Conservation (phyloP, 495 filamentous ascomycete genomes). For the Trichodelitschia bisporula region DNA sequence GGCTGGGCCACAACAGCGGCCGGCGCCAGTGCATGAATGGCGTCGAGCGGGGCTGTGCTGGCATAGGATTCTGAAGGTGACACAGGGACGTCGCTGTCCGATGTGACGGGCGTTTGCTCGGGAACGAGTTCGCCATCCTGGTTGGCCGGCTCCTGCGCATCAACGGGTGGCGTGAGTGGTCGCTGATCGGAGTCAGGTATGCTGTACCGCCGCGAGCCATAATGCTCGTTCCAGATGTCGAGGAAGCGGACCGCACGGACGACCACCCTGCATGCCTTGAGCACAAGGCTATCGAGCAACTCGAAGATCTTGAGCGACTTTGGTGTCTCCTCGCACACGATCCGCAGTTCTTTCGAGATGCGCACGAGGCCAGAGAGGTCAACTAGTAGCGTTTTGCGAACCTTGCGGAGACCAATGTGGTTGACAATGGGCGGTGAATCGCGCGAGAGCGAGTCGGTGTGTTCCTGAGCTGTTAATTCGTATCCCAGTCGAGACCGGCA, state of each 20-base stretch:
- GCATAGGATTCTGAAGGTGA: not conserved
- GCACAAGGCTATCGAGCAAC: constrained; percentile 71
- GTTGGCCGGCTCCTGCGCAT: constrained; percentile 6
- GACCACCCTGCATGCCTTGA: constrained; percentile 87
- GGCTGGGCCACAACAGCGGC: constrained; percentile 8
- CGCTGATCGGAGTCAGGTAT: constrained; percentile 12
- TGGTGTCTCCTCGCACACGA: constrained; percentile 24
- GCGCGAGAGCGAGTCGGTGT: constrained; percentile 62
- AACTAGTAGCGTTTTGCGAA: constrained; percentile 64
- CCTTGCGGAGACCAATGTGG: constrained; percentile 51
- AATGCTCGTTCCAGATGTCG: constrained; percentile 71
- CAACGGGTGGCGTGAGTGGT: constrained; percentile 44
- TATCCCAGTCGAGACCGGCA: not conserved
- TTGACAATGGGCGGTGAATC: constrained; percentile 49
- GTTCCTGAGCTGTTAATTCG: constrained; percentile 31
- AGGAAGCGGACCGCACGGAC: constrained; percentile 74
- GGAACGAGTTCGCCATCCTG: constrained; percentile 3
- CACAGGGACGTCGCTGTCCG: not conserved
- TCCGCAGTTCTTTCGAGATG: constrained; percentile 58
- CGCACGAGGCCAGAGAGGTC: constrained; percentile 80
- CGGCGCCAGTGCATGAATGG: constrained; percentile 2
- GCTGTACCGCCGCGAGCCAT: constrained; percentile 30
- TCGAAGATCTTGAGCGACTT: constrained; percentile 31
- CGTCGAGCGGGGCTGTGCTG: too few species aligned
- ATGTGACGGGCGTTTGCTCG: constrained; percentile 1